Conservation (phyloP, 208 protist genomes). For the Trypanosoma scelopori region DNA sequence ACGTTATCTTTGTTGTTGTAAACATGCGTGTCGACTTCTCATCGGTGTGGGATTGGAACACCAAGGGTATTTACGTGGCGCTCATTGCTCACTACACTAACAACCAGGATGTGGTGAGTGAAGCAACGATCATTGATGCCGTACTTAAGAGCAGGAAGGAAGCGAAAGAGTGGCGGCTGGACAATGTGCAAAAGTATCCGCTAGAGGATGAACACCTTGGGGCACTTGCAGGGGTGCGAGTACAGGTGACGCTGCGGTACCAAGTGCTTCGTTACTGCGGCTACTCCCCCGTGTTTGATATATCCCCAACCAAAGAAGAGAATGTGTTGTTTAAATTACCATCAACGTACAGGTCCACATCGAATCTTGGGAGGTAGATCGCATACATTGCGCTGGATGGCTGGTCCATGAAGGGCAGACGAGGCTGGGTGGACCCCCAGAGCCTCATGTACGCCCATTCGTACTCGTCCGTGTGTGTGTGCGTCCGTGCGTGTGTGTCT, state of each 20-base stretch:
- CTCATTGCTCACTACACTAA: constrained; percentile 61
- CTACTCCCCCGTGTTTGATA: constrained; percentile 52
- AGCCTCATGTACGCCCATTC: too few species aligned
- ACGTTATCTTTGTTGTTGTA: constrained; percentile 41
- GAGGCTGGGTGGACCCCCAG: too few species aligned
- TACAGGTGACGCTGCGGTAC: constrained; percentile 64
- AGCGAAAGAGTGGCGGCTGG: constrained; percentile 11
- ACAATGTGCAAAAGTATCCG: constrained; percentile 46
- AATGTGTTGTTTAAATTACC: constrained; percentile 11
- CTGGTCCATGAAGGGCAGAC: too few species aligned
- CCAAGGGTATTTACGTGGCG: constrained; percentile 64
- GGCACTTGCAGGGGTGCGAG: constrained; percentile 21
- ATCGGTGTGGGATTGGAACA: constrained; percentile 79
- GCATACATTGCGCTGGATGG: too few species aligned
- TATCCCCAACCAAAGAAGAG: constrained; percentile 25
- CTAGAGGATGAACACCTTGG: constrained; percentile 44
- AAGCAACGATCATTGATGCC: constrained; percentile 56
- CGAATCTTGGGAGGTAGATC: too few species aligned
- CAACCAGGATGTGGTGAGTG: constrained; percentile 31
- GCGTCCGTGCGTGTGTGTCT: too few species aligned
- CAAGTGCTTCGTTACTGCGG: constrained; percentile 79
- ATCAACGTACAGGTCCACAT: background rate
- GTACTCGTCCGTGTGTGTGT: too few species aligned
- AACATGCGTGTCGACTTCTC: constrained; percentile 49
- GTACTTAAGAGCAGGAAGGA: constrained; percentile 36